Base-by-base conservation (phyloP, 805 yeast species). In the Candida gorgasii region DNA sequence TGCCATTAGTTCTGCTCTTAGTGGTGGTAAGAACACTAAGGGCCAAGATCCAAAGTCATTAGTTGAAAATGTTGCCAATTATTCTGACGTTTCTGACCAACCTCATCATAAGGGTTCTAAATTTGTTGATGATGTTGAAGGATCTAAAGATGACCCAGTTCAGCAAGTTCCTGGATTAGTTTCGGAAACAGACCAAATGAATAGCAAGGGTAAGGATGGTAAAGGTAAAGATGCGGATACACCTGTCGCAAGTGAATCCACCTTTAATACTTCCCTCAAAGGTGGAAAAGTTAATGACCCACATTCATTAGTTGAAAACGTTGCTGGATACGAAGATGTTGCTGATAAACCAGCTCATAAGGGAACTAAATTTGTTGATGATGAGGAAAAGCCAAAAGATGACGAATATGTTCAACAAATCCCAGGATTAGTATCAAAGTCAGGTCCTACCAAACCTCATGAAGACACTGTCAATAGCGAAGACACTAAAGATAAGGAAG, bases 131-230 rank as follows among this genome's bases (percentile, higher is more conserved):
- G 30, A 36, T 9, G 18, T 44, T 9, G 40, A 37, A 28, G 16
- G 16, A 3, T 11, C 30, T 18, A 35, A 32, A 27, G 36, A 40
- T 12, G 42, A 42, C 14, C 7, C 33, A 11, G 40, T 32, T 11
- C 46, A 43, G 36, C 36, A 35, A 15, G 52, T 55, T 15, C 59
- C 61, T 7, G 59, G 59, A 2, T 43, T 54, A 28, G 46, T 27
- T 7, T 36, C 54, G 8, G 29, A 36, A 16, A 20, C 40, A 13
- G 32, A 37, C 1, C 28, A 43, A 2, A 26, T 17, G 5, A 44
- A 32, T 6, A 20, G 39, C 11, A 41, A 31, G 9, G 29, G 44
- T 8, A 29, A 28, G 32, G 8, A 20, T 32, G 34, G 23, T 19
- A 16, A 27, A 20, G 30, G 8, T 38, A 31, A 18, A 28, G 32